Conservation (phyloP, 192 early-diverging fungal species). For the Podila epigama region DNA sequence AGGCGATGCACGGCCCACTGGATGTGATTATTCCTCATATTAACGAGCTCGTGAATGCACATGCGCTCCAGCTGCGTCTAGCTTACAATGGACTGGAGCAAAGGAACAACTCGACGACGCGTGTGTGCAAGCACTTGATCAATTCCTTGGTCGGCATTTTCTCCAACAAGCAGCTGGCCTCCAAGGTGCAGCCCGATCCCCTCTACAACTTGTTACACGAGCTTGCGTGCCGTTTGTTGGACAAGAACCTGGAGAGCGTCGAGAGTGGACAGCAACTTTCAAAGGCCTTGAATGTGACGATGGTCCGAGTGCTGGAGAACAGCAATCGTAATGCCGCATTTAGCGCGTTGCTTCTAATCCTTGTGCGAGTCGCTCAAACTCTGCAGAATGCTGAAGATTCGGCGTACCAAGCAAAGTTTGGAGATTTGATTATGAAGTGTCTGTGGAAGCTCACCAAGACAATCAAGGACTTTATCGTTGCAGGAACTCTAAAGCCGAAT, state of each 20-base stretch:
- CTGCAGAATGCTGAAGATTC: slow-evolving; percentile 60
- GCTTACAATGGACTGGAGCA: slow-evolving; percentile 70
- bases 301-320: slow-evolving; percentile 92
- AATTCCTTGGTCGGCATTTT: slow-evolving; percentile 84
- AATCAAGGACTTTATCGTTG: slow-evolving; percentile 73
- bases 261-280: slow-evolving; percentile 68
- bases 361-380: slow-evolving; percentile 66
- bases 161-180: slow-evolving; percentile 69
- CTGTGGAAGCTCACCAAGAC: slow-evolving; percentile 95
- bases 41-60: slow-evolving; percentile 71
- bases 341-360: slow-evolving; percentile 75
- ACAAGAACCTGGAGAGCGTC: slow-evolving; percentile 70
- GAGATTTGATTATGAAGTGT: slow-evolving; percentile 95
- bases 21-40: slow-evolving; percentile 65
- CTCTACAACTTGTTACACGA: slow-evolving; percentile 78
- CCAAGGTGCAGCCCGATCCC: slow-evolving; percentile 64
- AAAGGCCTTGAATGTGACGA: slow-evolving; percentile 83
- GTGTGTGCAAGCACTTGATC: slow-evolving; percentile 84
- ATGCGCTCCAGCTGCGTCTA: slow-evolving; percentile 77
- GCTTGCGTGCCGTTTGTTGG: slow-evolving; percentile 80
- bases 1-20: slow-evolving; percentile 58
- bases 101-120: slow-evolving; percentile 53
- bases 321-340: slow-evolving; percentile 76
- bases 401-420: slow-evolving; percentile 70
- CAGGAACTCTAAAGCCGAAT: slow-evolving; percentile 66